These are phyloP conservation scores for Metarhizium robertsii DNA, from an alignment of 2,329 filamentous ascomycete genomes.

Conservation along the genomic window DNA sequence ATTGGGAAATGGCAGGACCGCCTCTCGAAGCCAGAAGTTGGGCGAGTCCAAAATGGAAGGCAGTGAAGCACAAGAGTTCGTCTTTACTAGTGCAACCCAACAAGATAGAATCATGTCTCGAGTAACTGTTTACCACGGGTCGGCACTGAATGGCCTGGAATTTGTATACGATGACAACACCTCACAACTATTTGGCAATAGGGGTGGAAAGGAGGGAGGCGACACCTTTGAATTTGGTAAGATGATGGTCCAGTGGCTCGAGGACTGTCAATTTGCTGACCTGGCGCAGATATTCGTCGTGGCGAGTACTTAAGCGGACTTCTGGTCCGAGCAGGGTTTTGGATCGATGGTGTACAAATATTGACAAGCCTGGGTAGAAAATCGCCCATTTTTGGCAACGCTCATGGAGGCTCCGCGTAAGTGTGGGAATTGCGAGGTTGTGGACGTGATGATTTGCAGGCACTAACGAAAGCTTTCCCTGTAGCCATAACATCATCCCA, in stretches of 20 bases:
- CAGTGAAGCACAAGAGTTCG: slow-evolving; percentile 59
- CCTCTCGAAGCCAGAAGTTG: slow-evolving; percentile 66
- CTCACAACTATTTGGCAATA: slow-evolving; percentile 77
- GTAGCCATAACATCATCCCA: slow-evolving; percentile 77
- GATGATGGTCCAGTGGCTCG: slow-evolving; percentile 14
- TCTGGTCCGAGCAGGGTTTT: slow-evolving; percentile 66
- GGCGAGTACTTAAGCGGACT: slow-evolving; percentile 88
- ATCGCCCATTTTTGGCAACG: slow-evolving; percentile 77
- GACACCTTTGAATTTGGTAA: slow-evolving; percentile 70
- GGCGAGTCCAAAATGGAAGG: slow-evolving; percentile 65
- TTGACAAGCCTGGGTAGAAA: slow-evolving; percentile 81
- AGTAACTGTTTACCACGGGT: slow-evolving; percentile 68
- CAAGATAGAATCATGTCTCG: slow-evolving; percentile 66
- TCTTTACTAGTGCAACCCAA: slow-evolving; percentile 60
- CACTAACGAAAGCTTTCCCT: background rate
- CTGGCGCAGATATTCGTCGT: slow-evolving; percentile 61
- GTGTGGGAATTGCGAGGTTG: slow-evolving; percentile 25
- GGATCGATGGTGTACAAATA: slow-evolving; percentile 84
- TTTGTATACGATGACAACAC: slow-evolving; percentile 87
- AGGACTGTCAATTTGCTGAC: background rate
- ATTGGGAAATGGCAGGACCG: slow-evolving; percentile 59
- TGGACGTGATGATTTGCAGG: background rate
- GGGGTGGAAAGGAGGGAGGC: slow-evolving; percentile 58
- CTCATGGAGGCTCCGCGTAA: slow-evolving; percentile 71
- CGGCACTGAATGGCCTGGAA: slow-evolving; percentile 75